phyloP scores from a whole-genome alignment of 208 protist genomes.

The Herpetomonas samuelpessoai region DNA sequence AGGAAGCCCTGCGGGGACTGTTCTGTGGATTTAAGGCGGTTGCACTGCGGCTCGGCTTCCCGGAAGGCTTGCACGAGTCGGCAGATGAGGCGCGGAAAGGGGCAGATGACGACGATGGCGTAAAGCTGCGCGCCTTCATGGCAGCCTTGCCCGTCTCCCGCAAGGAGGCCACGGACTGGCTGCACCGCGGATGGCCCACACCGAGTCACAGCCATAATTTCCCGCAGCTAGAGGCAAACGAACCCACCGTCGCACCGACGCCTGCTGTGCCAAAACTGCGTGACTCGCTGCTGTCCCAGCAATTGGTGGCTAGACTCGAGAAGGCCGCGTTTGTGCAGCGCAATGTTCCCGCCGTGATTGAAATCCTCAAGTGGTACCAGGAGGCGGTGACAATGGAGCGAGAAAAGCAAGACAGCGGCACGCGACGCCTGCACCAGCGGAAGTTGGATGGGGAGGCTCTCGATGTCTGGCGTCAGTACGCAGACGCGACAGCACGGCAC shows the following conservation, averaged over 20 bases:
- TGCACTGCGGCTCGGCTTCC: conserved; percentile 8
- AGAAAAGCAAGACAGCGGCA: conserved; percentile 13
- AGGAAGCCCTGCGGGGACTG: conserved; percentile 28
- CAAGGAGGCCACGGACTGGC: conserved; percentile 1
- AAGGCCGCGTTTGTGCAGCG: conserved; percentile 32
- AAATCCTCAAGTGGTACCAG: conserved; percentile 58
- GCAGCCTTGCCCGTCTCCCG: conserved; percentile 23
- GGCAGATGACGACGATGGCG: conserved; percentile 14
- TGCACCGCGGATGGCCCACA: conserved; percentile 36
- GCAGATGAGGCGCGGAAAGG: too few species aligned
- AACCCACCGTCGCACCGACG: not conserved
- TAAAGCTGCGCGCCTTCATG: conserved; percentile 41
- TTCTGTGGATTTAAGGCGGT: conserved; percentile 40
- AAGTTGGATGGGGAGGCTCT: conserved; percentile 14
- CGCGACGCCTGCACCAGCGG: conserved; percentile 4
- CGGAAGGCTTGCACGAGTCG: too few species aligned
- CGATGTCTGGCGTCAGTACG: conserved; percentile 58
- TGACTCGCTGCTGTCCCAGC: conserved; percentile 72
- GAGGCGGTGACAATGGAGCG: conserved; percentile 39
- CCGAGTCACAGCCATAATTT: conserved; percentile 54
- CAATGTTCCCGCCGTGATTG: conserved; percentile 36
- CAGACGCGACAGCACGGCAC: conserved; percentile 42
- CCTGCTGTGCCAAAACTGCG: conserved; percentile 28
- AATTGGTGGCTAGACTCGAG: conserved; percentile 46
- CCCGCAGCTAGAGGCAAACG: conserved; percentile 57